These are phyloP conservation scores for Leccinellum luteum DNA, from an alignment of 768 basidiomycete genomes.

Conservation along the genomic window DNA sequence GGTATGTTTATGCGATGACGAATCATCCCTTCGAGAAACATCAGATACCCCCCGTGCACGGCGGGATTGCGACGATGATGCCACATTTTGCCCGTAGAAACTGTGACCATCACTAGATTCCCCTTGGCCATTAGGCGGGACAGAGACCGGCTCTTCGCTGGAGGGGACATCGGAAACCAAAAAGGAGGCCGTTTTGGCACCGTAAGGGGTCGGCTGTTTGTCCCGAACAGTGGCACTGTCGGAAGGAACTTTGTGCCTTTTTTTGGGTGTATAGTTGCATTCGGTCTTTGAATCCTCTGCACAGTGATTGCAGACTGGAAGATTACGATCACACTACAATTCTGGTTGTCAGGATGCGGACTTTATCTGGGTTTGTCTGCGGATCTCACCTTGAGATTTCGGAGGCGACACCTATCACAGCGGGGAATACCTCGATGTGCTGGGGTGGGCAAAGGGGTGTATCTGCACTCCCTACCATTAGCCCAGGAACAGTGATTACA, in stretches of 20 bases:
- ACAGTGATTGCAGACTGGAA: slow-evolving; percentile 71
- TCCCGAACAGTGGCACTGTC: slow-evolving; percentile 40
- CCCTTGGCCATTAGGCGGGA: slow-evolving; percentile 14
- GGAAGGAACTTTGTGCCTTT: slow-evolving; percentile 52
- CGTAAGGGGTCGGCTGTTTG: slow-evolving; percentile 39
- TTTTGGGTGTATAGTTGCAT: slow-evolving; percentile 75
- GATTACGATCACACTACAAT: slow-evolving; percentile 64
- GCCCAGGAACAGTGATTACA: slow-evolving; percentile 74
- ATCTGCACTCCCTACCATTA: slow-evolving; percentile 62
- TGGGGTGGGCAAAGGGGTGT: slow-evolving; percentile 71
- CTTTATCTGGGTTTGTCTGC: neutral
- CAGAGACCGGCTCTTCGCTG: slow-evolving; percentile 28
- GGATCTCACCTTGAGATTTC: slow-evolving; percentile 59
- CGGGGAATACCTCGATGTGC: slow-evolving; percentile 74
- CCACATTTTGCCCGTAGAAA: slow-evolving; percentile 50
- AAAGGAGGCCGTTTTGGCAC: slow-evolving; percentile 48
- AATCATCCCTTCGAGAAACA: slow-evolving; percentile 15
- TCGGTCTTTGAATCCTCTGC: slow-evolving; percentile 47
- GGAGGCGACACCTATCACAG: slow-evolving; percentile 66
- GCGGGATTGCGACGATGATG: slow-evolving; percentile 31
- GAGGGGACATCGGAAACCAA: slow-evolving; percentile 41
- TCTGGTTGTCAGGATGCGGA: slow-evolving; percentile 1
- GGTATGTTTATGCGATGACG: slow-evolving; percentile 13
- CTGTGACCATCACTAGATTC: slow-evolving; percentile 36
- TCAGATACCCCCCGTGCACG: slow-evolving; percentile 24